Percentiles rank a stretch among this genome's conserved stretches.
phyloP scores from a whole-genome alignment of 805 yeast species.

The Saturnispora serradocipensis region DNA sequence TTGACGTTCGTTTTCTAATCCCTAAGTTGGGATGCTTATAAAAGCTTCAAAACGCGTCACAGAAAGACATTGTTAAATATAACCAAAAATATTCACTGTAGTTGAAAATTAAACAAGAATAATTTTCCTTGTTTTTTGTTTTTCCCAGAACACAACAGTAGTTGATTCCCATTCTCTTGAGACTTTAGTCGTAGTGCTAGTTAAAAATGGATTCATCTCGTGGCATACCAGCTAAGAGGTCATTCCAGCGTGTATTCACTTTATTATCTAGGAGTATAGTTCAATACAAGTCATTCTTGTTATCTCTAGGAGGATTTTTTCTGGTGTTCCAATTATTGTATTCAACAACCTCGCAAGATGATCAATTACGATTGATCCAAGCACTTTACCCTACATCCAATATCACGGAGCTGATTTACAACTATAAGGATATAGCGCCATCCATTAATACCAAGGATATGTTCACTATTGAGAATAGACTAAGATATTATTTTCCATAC shows the following conservation, averaged over 20 bases:
- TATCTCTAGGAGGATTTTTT: conserved; percentile 3
- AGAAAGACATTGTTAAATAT: neutral
- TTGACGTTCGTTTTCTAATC: neutral
- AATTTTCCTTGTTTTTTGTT: neutral
- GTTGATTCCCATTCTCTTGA: neutral
- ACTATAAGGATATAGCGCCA: conserved; percentile 15
- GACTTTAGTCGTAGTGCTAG: neutral
- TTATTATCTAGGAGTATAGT: neutral
- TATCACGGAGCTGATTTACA: conserved; percentile 1
- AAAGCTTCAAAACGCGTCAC: neutral
- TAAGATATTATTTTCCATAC: conserved; percentile 20
- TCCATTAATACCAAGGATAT: conserved; percentile 16
- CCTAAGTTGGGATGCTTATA: neutral
- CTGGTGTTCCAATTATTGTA: conserved; percentile 1
- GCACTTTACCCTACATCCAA: conserved; percentile 12
- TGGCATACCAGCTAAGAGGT: neutral
- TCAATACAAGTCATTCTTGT: neutral
- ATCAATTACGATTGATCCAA: conserved; percentile 6
- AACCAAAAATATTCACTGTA: neutral
- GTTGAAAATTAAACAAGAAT: neutral
- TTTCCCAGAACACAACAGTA: neutral
- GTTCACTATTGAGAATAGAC: conserved; percentile 21
- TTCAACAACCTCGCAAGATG: conserved; percentile 5
- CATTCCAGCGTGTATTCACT: neutral
- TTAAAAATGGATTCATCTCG: neutral